Evolutionary conservation across 202 grass and related monocot species (phyloP), one percentile per base, ranked within the genome.

Genomic region (Thinopyrum obtusiflorum): DNA sequence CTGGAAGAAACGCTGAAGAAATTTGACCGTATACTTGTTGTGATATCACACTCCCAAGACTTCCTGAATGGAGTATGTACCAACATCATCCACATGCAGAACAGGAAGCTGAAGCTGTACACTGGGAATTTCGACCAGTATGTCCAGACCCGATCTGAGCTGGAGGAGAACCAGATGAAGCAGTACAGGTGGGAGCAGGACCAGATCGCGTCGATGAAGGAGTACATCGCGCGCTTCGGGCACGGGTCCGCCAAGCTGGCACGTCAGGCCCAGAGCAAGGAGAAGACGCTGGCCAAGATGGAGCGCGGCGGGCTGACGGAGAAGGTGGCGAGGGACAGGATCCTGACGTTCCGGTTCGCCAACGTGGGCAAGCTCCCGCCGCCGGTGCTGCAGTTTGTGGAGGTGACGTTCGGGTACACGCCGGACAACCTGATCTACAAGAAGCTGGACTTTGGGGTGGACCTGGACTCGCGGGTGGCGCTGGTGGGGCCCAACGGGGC

Each of bases 211-310:
- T 80, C 73, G 46, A 97, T 94, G 92, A 97, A 97, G 68, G 95
- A 94, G 85, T 94, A 97, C 39, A 94, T 97, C 24, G 95, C 95
- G 33, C 87, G 95, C 8, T 97, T 97, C 65, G 95, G 95, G 55
- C 95, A 97, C 35, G 95, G 95, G 12, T 97, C 92, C 80, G 95
- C 95, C n/a, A 97, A 94, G 89, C 85, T 97, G 65, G 95, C 92
- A 27, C 95, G 95, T 6, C 95, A 97, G 74, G 92, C 95, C 23
- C 95, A 97, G 68, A 94, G 90, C 61, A 97, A 97, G 84, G 92
- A 97, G 89, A 97, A 97, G 88, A 97, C 92, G n/a, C 88, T 97
- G 47, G 92, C 92, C 23, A 97, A 97, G 89, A 97, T 97, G 94
- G 94, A 97, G 87, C 90, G 92, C 15, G 92, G 90, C 36, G 95